phyloP scores from a whole-genome alignment of 495 filamentous ascomycete species.

The Aspergillus taichungensis region DNA sequence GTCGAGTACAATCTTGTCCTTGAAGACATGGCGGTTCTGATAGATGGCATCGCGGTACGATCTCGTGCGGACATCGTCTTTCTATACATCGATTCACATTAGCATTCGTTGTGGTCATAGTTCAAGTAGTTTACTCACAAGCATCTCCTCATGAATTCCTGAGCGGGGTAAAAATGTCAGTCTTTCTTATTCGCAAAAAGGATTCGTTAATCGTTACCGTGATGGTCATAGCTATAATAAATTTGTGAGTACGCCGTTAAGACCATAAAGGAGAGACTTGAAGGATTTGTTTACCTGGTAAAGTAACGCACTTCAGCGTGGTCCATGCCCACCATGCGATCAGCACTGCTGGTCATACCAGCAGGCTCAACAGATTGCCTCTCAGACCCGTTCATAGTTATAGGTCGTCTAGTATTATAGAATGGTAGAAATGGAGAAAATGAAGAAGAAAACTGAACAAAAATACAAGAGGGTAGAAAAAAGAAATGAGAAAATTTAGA shows the following conservation, averaged over 20 bases:
- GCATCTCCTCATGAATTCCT: conserved; percentile 98
- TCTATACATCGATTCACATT: conserved; percentile 41
- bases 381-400: conserved; percentile 28
- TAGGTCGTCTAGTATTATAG: neutral
- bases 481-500: neutral
- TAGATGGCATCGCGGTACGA: conserved; percentile 97
- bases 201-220: conserved; percentile 50
- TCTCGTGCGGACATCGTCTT: conserved; percentile 94
- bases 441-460: conserved; percentile 3
- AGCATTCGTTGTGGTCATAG: conserved; percentile 6
- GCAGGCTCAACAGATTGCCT: conserved; percentile 13
- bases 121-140: conserved; percentile 52
- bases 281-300: conserved; percentile 59
- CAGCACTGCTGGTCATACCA: conserved; percentile 35
- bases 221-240: conserved; percentile 80
- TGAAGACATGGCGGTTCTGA: conserved; percentile 92
- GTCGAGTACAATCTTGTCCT: conserved; percentile 94
- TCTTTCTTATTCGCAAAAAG: neutral
- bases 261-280: conserved; percentile 8
- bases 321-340: conserved; percentile 53
- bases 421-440: conserved; percentile 2
- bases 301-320: conserved; percentile 96
- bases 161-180: conserved; percentile 20
- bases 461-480: conserved; percentile 7
- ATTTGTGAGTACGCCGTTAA: conserved; percentile 22